Conservation (phyloP, 1,139 yeast genomes). For the Kodamaea fungicola region DNA sequence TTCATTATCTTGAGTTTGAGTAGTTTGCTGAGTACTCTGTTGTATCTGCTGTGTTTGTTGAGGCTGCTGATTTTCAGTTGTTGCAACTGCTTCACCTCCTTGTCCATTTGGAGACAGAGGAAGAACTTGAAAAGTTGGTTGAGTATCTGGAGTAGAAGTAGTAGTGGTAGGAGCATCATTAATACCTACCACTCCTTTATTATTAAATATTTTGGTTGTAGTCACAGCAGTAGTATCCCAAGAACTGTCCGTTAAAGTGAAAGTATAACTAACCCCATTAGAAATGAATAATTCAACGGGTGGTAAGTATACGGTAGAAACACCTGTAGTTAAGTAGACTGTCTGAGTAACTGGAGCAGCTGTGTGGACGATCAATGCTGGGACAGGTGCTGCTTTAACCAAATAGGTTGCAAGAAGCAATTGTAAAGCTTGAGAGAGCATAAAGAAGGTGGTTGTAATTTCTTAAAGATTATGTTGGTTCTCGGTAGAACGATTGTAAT, state of each 20-base stretch:
- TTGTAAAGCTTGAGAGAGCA: slow-evolving; percentile 13
- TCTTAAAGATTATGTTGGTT: slow-evolving; percentile 1
- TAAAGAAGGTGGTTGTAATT: slow-evolving; percentile 1
- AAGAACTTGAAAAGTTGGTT: slow-evolving; percentile 7
- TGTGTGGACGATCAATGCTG: slow-evolving; percentile 50
- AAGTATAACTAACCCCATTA: slow-evolving; percentile 59
- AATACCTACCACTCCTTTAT: slow-evolving; percentile 4
- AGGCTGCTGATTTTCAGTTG: slow-evolving; percentile 5
- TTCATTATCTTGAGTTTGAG: background rate
- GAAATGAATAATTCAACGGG: slow-evolving; percentile 66
- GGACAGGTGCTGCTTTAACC: slow-evolving; percentile 33
- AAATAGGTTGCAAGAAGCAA: slow-evolving; percentile 19
- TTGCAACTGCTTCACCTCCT: slow-evolving; percentile 11
- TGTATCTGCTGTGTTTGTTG: slow-evolving; percentile 7
- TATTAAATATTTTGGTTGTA: slow-evolving; percentile 24
- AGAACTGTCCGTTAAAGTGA: slow-evolving; percentile 40
- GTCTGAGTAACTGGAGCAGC: slow-evolving; percentile 59
- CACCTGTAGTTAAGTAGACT: slow-evolving; percentile 53
- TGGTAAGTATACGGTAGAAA: slow-evolving; percentile 59
- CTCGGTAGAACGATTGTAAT: slow-evolving; percentile 1
- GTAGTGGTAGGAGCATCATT: slow-evolving; percentile 7
- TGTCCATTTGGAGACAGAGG: slow-evolving; percentile 7
- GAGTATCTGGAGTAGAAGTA: slow-evolving; percentile 7
- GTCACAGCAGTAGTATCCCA: slow-evolving; percentile 35
- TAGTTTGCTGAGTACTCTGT: background rate